Base-by-base conservation (phyloP, 2,329 filamentous ascomycete genomes). In the Sporothrix inflata region DNA sequence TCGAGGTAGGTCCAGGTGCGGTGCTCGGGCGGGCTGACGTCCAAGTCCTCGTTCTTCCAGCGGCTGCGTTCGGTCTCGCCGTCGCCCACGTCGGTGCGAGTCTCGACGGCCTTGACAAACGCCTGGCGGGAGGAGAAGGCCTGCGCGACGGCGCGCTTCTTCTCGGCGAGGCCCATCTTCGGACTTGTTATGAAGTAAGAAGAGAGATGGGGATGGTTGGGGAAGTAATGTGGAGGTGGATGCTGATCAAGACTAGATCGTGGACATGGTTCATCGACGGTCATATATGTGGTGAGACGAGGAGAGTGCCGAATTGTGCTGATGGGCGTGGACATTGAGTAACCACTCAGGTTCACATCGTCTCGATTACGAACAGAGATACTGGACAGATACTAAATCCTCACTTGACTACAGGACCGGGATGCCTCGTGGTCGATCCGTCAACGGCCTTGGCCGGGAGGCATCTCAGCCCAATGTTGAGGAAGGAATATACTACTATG, bases 1-100 rank as follows among this genome's bases (percentile, higher is more conserved):
- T 70, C 68, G 3, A 49, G 21, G 38, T 21, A 27, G 9, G 24
- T 61, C 68, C 68, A 70, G 9, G 68, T 70, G 4, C 68, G 51
- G 40, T 70, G 68, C 51, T 42, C 24, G 24, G 68, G 68, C 14
- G 68, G 68, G 68, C 68, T 61, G 53, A 70, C 68, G 24, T 70
- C 53, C 4, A 70, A 38, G 27, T 70, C 68, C 21, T 70, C 68
- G 7, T 61, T 70, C 27, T 49, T 61, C 68, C 68, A 70, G 24
- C 49, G 55, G 19, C 14, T 63, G 68, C 55, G 68, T 19, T 70
- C 24, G 0, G 40, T 45, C 42, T 70, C 68, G 12, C 40, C 27
- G 42, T 30, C 55, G 42, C 34, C 24, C 3, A 16, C 38, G 16
- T 70, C 55, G 1, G 30, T 45, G 24, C 45, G 19, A 1, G 68